Conservation (phyloP, 345 rosid genomes). For the Jatropha curcas region DNA sequence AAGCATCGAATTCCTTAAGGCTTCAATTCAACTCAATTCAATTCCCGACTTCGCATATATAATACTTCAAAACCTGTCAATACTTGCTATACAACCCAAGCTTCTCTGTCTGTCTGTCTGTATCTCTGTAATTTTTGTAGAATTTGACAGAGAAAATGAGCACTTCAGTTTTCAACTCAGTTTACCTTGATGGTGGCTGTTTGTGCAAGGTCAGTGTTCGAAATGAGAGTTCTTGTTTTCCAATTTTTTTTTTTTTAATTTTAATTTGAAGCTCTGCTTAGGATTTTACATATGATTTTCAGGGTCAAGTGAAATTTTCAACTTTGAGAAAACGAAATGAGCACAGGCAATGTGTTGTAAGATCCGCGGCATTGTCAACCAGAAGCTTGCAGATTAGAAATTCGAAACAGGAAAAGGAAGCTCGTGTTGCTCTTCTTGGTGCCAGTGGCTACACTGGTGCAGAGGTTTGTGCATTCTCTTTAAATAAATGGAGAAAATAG, state of each 20-base stretch:
- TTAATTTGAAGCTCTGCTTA: not conserved
- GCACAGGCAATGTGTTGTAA: conserved; percentile 26
- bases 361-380: conserved; percentile 38
- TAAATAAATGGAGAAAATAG: not conserved
- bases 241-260: not conserved
- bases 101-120: not conserved
- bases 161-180: conserved; percentile 35
- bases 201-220: conserved; percentile 46
- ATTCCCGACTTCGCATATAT: not conserved
- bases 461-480: conserved; percentile 57
- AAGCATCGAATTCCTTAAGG: not conserved
- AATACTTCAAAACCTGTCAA: not conserved
- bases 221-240: not conserved
- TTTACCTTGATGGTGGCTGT: conserved; percentile 33
- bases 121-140: conserved; percentile 6
- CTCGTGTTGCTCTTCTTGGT: conserved; percentile 86
- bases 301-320: conserved; percentile 21
- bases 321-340: not conserved
- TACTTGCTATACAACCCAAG: not conserved
- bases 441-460: conserved; percentile 99
- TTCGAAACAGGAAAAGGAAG: conserved; percentile 46
- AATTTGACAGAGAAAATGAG: conserved; percentile 30
- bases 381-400: conserved; percentile 40
- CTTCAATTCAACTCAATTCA: too few species aligned
- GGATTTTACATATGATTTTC: not conserved